These are phyloP conservation scores for Ophiostoma angusticollis DNA, from an alignment of 2,329 filamentous ascomycete genomes.

Conservation along the genomic window DNA sequence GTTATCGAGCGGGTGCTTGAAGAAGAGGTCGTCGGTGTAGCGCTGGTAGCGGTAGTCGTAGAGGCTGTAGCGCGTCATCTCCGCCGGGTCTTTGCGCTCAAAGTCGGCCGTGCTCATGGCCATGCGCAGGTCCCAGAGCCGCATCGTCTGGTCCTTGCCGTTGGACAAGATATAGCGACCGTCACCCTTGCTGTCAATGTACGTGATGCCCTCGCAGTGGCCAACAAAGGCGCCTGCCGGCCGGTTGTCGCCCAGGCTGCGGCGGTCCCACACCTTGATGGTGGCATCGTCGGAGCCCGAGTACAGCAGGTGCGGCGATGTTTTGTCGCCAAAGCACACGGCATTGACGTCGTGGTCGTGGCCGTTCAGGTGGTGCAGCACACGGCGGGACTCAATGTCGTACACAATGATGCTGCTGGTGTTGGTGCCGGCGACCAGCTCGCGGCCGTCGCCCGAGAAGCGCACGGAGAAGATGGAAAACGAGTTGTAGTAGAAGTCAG, in stretches of 20 bases:
- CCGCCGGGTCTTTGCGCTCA: constrained; percentile 39
- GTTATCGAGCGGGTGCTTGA: constrained; percentile 72
- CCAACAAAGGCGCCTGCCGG: constrained; percentile 54
- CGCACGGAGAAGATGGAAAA: constrained; percentile 78
- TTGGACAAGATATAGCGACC: constrained; percentile 82
- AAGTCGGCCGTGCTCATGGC: constrained; percentile 64
- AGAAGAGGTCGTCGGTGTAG: constrained; percentile 54
- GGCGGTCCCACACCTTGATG: constrained; percentile 89
- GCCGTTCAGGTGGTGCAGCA: constrained; percentile 62
- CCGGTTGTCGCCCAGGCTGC: constrained; percentile 77
- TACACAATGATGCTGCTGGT: constrained; percentile 73
- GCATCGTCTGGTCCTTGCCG: constrained; percentile 92
- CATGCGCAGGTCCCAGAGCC: constrained; percentile 89
- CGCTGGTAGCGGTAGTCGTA: constrained; percentile 64
- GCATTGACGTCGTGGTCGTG: constrained; percentile 90
- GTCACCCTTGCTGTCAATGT: constrained; percentile 58
- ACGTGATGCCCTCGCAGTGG: constrained; percentile 54
- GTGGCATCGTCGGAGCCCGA: constrained; percentile 91
- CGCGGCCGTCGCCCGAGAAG: constrained; percentile 81
- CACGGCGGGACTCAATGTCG: constrained; percentile 70
- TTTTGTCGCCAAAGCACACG: constrained; percentile 84
- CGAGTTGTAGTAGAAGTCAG: constrained; percentile 18
- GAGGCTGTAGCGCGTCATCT: constrained; percentile 51
- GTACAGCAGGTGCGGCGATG: constrained; percentile 85
- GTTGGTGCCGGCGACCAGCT: constrained; percentile 82